A percentile compares a stretch with the other conserved stretches of the same genome.
phyloP scores from a whole-genome alignment of 2,329 filamentous ascomycete species.

The Penicillium sp. region DNA sequence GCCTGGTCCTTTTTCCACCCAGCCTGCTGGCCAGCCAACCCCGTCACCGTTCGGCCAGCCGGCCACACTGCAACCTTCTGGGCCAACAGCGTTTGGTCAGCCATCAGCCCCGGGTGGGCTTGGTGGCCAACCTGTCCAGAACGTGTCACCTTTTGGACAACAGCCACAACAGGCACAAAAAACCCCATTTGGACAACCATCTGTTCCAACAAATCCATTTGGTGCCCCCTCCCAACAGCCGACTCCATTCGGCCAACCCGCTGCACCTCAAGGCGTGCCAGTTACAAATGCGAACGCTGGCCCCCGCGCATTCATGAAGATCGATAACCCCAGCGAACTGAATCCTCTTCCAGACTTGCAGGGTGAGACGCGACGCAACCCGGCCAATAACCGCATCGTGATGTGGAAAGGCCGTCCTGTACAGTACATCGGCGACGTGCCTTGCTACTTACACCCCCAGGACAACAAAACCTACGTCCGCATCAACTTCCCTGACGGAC shows the following conservation, averaged over 20 bases:
- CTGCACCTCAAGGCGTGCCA: constrained; percentile 21
- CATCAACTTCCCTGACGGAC: constrained; percentile 71
- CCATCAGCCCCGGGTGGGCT: constrained; percentile 25
- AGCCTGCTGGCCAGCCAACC: constrained; percentile 1
- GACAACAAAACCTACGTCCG: constrained; percentile 58
- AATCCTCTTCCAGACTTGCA: constrained; percentile 38
- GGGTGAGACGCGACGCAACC: constrained; percentile 38
- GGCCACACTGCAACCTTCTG: constrained; percentile 11
- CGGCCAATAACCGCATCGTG: constrained; percentile 43
- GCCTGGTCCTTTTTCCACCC: background rate
- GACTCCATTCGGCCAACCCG: constrained; percentile 28
- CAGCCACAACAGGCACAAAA: constrained; percentile 5
- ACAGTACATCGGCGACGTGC: constrained; percentile 53
- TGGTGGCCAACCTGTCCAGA: constrained; percentile 21
- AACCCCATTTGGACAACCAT: constrained; percentile 36
- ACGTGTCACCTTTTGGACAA: constrained; percentile 13
- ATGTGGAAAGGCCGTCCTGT: constrained; percentile 65
- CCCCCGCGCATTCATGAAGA: constrained; percentile 28
- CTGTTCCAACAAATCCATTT: constrained; percentile 30
- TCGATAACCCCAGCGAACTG: constrained; percentile 29
- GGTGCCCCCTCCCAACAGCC: constrained; percentile 22
- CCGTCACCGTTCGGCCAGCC: constrained; percentile 18
- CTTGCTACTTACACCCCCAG: constrained; percentile 52
- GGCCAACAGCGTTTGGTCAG: constrained; percentile 38
- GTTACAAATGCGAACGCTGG: constrained; percentile 23